Evolutionary conservation across 2,329 filamentous ascomycete species (phyloP).

Genomic region (Pseudovirgaria hyperparasitica): DNA sequence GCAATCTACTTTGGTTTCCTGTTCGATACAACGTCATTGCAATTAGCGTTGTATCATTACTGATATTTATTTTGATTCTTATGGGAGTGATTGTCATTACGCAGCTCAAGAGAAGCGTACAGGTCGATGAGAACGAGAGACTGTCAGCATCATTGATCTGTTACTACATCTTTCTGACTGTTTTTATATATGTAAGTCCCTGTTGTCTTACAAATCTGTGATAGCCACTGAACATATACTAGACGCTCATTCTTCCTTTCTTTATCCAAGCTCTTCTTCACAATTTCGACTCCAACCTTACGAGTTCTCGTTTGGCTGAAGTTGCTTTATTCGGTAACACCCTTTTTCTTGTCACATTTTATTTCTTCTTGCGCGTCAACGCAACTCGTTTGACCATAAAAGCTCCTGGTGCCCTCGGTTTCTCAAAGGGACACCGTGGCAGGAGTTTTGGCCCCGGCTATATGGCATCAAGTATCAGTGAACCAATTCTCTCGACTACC

Average conservation of each 20-base stretch:
- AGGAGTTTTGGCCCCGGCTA: slow-evolving; percentile 34
- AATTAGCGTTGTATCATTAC: slow-evolving; percentile 40
- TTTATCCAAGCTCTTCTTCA: slow-evolving; percentile 39
- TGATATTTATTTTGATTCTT: slow-evolving; percentile 38
- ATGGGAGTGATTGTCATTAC: slow-evolving; percentile 43
- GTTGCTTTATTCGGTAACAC: slow-evolving; percentile 55
- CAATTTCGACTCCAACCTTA: slow-evolving; percentile 31
- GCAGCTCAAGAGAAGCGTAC: slow-evolving; percentile 41
- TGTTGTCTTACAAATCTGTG: background rate
- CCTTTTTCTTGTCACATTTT: slow-evolving; percentile 50
- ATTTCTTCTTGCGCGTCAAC: slow-evolving; percentile 54
- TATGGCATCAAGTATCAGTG: slow-evolving; percentile 28
- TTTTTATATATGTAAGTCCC: slow-evolving; percentile 42
- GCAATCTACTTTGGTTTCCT: slow-evolving; percentile 56
- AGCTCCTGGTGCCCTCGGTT: slow-evolving; percentile 28
- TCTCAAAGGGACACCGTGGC: slow-evolving; percentile 35
- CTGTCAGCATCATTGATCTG: slow-evolving; percentile 56
- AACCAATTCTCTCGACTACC: slow-evolving; percentile 19
- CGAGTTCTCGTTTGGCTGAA: slow-evolving; percentile 49
- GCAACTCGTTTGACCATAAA: slow-evolving; percentile 43
- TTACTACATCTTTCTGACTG: slow-evolving; percentile 48
- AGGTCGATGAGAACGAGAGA: slow-evolving; percentile 46
- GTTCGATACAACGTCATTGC: slow-evolving; percentile 46
- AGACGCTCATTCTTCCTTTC: slow-evolving; percentile 52
- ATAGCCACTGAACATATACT: slow-evolving; percentile 23